Evolutionary conservation across 192 early-diverging fungal species (phyloP), one percentile per base, ranked within the genome.

Genomic region (Rhizoclosmatium globosum): DNA sequence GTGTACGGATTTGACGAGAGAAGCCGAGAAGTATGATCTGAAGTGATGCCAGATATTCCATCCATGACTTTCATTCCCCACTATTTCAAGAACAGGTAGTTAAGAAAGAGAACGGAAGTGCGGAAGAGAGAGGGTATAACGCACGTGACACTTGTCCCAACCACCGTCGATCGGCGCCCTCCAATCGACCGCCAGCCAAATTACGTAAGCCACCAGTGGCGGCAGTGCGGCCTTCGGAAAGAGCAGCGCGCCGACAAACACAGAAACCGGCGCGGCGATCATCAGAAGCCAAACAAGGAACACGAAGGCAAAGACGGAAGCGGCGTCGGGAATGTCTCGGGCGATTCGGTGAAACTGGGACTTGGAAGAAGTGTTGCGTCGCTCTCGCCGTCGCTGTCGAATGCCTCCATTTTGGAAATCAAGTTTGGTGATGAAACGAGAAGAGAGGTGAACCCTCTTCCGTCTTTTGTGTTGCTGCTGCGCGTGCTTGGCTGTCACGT

Each of bases 11-110:
- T 76, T 71, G 74, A 85, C 61, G 53, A 85, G 77, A 17, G 31
- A 9, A 2, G 77, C 72, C 21, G 44, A 11, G 66, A 82, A 85
- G 73, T 82, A 85, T 19, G 21, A 15, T 4, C 79, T 71, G 67
- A 68, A 80, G 53, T 68, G 7, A 46, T 68, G 4, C 81, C 81
- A 82, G 46, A 81, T 56, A 19, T 41, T 9, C 4, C 57, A 23
- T 53, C 43, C 72, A 74, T 74, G 21, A 74, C 43, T 19, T 9
- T 45, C 6, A 61, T 45, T 42, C 64, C 48, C n/a, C 47, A 11
- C 74, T 76, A n/a, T n/a, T n/a, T n/a, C n/a, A n/a, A n/a, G 19
- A 4, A 53, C 4, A 17, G 6, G 13, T 48, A 13, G 46, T 39
- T 69, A 45, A 47, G 21, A n/a, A n/a, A 38, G 42, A 2, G 15